Conservation (phyloP, 305 asterid genomes). For the Fraxinus latifolia region DNA sequence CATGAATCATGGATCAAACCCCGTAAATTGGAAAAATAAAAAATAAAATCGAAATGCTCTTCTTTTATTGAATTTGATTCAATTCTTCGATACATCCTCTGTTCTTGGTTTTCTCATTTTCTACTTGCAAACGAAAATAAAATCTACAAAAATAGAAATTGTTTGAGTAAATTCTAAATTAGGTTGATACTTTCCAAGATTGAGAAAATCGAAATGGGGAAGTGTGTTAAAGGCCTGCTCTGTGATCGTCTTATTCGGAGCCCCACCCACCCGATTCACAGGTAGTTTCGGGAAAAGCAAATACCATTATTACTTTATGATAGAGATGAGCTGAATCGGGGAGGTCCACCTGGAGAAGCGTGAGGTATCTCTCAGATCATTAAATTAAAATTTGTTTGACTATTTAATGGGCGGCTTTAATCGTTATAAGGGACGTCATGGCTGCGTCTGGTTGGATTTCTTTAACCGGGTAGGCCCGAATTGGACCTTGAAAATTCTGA, state of each 20-base stretch:
- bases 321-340: not conserved
- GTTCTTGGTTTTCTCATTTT: not conserved
- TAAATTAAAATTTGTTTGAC: slow-evolving; percentile 13
- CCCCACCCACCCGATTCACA: slow-evolving; percentile 24
- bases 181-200: slow-evolving; percentile 15
- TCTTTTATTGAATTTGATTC: not conserved
- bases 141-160: not conserved
- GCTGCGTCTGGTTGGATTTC: slow-evolving; percentile 28
- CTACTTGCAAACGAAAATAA: not conserved
- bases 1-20: not conserved
- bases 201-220: not conserved
- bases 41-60: not conserved
- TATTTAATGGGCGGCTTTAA: slow-evolving; percentile 37
- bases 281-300: slow-evolving; percentile 7
- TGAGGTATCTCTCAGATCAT: slow-evolving; percentile 31
- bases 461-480: slow-evolving; percentile 25
- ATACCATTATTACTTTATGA: not conserved
- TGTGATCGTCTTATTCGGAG: slow-evolving; percentile 21
- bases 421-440: slow-evolving; percentile 34
- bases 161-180: not conserved
- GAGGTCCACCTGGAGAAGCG: slow-evolving; percentile 28
- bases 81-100: not conserved
- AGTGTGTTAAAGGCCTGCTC: slow-evolving; percentile 14
- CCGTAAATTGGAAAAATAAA: not conserved
- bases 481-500: slow-evolving; percentile 1